phyloP scores from a whole-genome alignment of 2,329 filamentous ascomycete genomes.

The Talaromyces sp. region DNA sequence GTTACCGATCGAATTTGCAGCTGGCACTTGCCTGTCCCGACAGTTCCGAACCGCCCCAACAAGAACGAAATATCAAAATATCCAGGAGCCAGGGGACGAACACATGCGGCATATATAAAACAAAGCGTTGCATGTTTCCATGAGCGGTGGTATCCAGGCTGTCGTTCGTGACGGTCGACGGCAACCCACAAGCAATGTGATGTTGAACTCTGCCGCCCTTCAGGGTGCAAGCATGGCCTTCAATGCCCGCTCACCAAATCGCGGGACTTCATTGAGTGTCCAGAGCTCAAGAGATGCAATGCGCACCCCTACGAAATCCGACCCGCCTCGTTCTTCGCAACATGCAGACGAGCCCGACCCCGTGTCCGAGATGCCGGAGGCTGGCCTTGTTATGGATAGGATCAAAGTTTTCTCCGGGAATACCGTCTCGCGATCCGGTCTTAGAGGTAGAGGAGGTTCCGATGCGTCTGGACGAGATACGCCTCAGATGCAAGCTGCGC shows the following conservation, averaged over 20 bases:
- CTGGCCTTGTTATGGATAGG: slow-evolving; percentile 36
- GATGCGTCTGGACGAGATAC: slow-evolving; percentile 17
- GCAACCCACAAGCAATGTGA: slow-evolving; percentile 20
- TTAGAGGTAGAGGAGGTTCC: background rate
- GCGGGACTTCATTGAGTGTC: slow-evolving; percentile 15
- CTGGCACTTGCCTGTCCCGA: background rate
- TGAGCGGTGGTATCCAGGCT: slow-evolving; percentile 28
- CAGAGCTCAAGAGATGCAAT: slow-evolving; percentile 18
- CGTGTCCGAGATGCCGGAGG: slow-evolving; percentile 24
- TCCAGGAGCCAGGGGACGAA: background rate
- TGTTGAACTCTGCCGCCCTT: slow-evolving; percentile 23
- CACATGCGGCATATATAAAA: background rate
- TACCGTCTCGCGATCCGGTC: background rate
- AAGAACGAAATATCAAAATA: background rate
- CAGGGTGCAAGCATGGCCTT: slow-evolving; percentile 37
- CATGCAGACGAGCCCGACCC: slow-evolving; percentile 4
- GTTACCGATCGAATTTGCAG: background rate
- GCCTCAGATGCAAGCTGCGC: slow-evolving; percentile 32
- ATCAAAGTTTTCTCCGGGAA: slow-evolving; percentile 31
- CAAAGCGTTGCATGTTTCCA: slow-evolving; percentile 18
- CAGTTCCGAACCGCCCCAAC: background rate
- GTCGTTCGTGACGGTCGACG: slow-evolving; percentile 24
- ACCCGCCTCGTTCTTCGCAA: slow-evolving; percentile 18
- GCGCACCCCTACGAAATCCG: slow-evolving; percentile 20
- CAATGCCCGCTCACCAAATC: slow-evolving; percentile 21